Evolutionary conservation across 2,329 filamentous ascomycete species (phyloP).

Genomic region (Hortaea werneckii): DNA sequence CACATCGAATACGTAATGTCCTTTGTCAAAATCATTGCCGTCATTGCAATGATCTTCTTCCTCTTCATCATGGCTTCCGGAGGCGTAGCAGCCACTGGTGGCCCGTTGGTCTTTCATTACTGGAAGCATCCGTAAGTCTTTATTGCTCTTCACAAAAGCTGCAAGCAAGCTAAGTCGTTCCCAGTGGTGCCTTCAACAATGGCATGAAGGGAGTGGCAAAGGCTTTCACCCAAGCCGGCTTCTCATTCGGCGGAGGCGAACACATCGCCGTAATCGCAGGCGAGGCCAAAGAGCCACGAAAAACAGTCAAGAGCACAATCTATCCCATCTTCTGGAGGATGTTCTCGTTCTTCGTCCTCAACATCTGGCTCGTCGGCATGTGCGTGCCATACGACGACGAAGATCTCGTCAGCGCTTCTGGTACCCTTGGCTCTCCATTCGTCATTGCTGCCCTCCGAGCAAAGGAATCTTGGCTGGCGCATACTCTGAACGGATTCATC

Average conservation of each 20-base stretch:
- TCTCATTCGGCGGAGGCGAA: constrained; percentile 18
- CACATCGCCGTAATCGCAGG: constrained; percentile 26
- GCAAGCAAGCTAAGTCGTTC: not conserved
- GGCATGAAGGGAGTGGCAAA: constrained; percentile 27
- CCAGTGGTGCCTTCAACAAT: constrained; percentile 10
- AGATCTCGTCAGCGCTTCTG: constrained; percentile 19
- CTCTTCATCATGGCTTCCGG: constrained; percentile 29
- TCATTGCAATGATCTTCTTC: constrained; percentile 26
- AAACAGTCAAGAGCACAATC: constrained; percentile 23
- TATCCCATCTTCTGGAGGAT: constrained; percentile 27
- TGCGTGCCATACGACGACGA: constrained; percentile 23
- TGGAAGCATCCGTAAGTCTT: constrained; percentile 7
- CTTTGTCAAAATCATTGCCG: constrained; percentile 23
- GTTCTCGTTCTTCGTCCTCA: constrained; percentile 24
- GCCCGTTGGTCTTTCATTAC: constrained; percentile 23
- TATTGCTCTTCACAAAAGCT: too few species aligned
- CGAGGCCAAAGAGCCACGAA: constrained; percentile 21
- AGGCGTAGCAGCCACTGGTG: constrained; percentile 23
- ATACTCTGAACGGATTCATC: constrained; percentile 26
- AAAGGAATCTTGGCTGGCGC: constrained; percentile 22
- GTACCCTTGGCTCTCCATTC: constrained; percentile 25
- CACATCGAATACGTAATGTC: constrained; percentile 25
- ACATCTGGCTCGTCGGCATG: constrained; percentile 29
- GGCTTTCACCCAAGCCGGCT: constrained; percentile 26
- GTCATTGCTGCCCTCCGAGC: constrained; percentile 22